phyloP scores from a whole-genome alignment of 1,284 basidiomycete species.

The Boletus smithii region DNA sequence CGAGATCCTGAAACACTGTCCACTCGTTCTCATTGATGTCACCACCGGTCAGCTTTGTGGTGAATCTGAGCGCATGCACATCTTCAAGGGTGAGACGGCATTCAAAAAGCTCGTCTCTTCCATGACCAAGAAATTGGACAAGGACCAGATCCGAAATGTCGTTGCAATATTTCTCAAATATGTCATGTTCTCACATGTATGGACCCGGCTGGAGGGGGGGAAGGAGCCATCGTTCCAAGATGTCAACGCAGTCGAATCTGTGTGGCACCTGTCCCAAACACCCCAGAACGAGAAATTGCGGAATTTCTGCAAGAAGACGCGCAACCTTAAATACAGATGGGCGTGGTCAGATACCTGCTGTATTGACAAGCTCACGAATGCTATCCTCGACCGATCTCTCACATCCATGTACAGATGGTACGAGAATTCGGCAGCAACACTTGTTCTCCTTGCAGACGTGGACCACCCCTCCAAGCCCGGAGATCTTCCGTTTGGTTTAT shows the following conservation, averaged over 20 bases:
- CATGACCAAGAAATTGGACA: constrained; percentile 2
- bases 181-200: constrained; percentile 6
- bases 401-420: constrained; percentile 8
- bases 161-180: not conserved
- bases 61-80: not conserved
- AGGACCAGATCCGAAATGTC: not conserved
- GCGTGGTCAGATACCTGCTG: constrained; percentile 7
- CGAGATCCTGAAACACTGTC: not conserved
- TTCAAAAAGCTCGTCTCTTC: constrained; percentile 3
- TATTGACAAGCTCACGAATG: constrained; percentile 2
- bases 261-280: not conserved
- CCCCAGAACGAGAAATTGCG: constrained; percentile 2
- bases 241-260: not conserved
- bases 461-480: not conserved
- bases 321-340: constrained; percentile 4
- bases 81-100: not conserved
- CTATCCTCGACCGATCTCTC: constrained; percentile 5
- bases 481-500: constrained; percentile 3
- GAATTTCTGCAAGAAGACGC: constrained; percentile 5
- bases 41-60: not conserved
- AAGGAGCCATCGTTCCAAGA: constrained; percentile 1
- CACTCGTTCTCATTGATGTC: constrained; percentile 1
- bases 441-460: not conserved
- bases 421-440: not conserved
- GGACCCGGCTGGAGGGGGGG: not conserved